Percentiles rank a stretch among this genome's conserved stretches.
Evolutionary conservation across 345 rosid genomes (phyloP).

Genomic region (Lepidium sativum): DNA sequence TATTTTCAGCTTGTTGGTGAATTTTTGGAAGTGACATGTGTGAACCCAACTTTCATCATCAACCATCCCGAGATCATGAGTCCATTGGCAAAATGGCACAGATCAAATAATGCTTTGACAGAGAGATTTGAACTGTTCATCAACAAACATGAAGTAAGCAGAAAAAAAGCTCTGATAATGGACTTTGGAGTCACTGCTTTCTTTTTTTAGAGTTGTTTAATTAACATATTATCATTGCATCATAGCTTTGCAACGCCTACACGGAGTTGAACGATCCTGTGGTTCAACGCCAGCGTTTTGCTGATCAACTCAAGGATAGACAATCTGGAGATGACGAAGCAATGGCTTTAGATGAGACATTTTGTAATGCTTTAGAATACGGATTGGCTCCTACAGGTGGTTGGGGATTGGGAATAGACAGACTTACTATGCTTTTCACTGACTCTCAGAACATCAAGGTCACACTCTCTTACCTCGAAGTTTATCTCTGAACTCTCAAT

Average conservation of each 20-base stretch:
- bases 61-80: conserved; percentile 43
- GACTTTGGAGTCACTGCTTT: background rate
- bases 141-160: conserved; percentile 78
- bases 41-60: conserved; percentile 88
- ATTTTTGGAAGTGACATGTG: conserved; percentile 82
- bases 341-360: conserved; percentile 92
- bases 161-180: background rate
- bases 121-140: conserved; percentile 91
- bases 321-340: conserved; percentile 99
- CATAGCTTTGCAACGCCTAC: conserved; percentile 86
- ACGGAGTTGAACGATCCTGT: conserved; percentile 96
- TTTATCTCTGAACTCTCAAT: background rate
- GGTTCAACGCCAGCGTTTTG: conserved; percentile 88
- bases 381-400: conserved; percentile 96
- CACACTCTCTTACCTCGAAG: background rate
- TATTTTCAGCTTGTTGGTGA: conserved; percentile 81
- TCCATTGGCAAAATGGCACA: conserved; percentile 40
- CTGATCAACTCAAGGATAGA: conserved; percentile 91
- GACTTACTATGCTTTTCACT: conserved; percentile 78
- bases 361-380: conserved; percentile 78
- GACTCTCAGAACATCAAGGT: conserved; percentile 98
- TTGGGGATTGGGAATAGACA: conserved; percentile 93
- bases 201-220: background rate
- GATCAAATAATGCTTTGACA: conserved; percentile 61
- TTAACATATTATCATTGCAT: background rate